A percentile compares a stretch with the other conserved stretches of the same genome.
Evolutionary conservation across 768 basidiomycete species (phyloP).

Genomic region (Jaapia argillacea): DNA sequence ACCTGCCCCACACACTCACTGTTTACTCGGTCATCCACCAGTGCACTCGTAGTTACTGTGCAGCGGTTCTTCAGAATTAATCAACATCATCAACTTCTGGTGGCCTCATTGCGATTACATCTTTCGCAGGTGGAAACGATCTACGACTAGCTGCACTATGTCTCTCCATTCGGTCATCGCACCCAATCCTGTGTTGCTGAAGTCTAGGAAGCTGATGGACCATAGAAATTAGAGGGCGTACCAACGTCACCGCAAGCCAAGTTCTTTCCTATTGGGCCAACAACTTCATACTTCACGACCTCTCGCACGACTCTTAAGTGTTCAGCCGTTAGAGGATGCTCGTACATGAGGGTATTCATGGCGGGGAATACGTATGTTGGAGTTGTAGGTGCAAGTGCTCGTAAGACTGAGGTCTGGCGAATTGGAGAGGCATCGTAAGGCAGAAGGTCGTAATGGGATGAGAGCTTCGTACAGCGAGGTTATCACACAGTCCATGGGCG

Average conservation of each 20-base stretch:
- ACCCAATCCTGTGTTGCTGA: slow-evolving; percentile 58
- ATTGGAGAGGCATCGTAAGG: background rate
- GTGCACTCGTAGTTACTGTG: too few relatives aligned
- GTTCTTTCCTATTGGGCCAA: slow-evolving; percentile 81
- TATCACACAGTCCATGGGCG: slow-evolving; percentile 81
- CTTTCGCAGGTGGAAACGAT: slow-evolving; percentile 27
- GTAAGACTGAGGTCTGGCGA: slow-evolving; percentile 63
- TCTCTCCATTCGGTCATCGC: slow-evolving; percentile 98
- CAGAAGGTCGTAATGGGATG: background rate
- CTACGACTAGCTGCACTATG: slow-evolving; percentile 66
- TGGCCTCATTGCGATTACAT: too few relatives aligned
- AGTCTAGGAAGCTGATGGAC: background rate
- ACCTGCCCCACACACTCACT: too few relatives aligned
- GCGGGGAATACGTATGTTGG: slow-evolving; percentile 91
- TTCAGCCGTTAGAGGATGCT: slow-evolving; percentile 82
- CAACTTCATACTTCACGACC: slow-evolving; percentile 67
- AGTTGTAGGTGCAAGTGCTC: slow-evolving; percentile 75
- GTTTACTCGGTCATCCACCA: too few relatives aligned
- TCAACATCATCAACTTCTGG: too few relatives aligned
- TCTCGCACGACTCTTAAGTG: slow-evolving; percentile 72
- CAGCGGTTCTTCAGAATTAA: too few relatives aligned
- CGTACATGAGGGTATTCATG: slow-evolving; percentile 99
- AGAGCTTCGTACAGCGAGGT: slow-evolving; percentile 53
- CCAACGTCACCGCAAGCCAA: slow-evolving; percentile 92
- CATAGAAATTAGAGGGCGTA: slow-evolving; percentile 24